Percentiles rank a stretch among this genome's conserved stretches.
Conservation (phyloP, 257 asterid genomes). For the Solanum virginianum region DNA sequence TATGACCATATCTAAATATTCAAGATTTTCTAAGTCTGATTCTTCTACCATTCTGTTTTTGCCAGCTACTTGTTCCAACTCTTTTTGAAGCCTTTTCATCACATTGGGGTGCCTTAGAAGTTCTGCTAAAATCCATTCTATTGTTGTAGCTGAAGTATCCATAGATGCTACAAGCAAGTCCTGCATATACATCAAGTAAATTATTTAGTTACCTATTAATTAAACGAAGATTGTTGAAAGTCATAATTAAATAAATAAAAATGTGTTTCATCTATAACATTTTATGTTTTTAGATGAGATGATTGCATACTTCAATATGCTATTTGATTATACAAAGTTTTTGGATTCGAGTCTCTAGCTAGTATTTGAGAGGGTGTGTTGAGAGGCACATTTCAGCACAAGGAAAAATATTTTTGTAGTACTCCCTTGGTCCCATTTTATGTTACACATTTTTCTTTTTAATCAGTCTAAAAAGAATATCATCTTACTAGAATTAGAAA, state of each 20-base stretch:
- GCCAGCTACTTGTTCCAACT: constrained; percentile 8
- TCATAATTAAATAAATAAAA: background rate
- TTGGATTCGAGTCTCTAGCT: background rate
- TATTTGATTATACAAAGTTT: too few relatives aligned
- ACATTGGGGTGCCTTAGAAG: background rate
- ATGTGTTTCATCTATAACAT: too few relatives aligned
- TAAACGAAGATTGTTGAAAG: background rate
- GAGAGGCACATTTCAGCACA: background rate
- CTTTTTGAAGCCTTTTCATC: constrained; percentile 7
- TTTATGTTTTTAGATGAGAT: background rate
- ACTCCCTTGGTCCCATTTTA: too few relatives aligned
- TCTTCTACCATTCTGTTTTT: constrained; percentile 5
- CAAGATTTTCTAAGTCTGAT: background rate
- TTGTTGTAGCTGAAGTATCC: constrained; percentile 5
- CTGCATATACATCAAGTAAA: background rate
- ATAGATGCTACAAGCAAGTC: constrained; percentile 8
- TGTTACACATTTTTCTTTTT: too few relatives aligned
- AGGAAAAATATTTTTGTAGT: too few relatives aligned
- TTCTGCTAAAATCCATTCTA: constrained; percentile 13
- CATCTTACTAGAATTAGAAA: too few relatives aligned
- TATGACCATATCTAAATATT: constrained; percentile 10
- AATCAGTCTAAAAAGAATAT: too few relatives aligned
- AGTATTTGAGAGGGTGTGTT: background rate
- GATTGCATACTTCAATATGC: background rate
- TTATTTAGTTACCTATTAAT: background rate